Evolutionary conservation across 345 rosid species (phyloP).

Genomic region (Stellera chamaejasme): DNA sequence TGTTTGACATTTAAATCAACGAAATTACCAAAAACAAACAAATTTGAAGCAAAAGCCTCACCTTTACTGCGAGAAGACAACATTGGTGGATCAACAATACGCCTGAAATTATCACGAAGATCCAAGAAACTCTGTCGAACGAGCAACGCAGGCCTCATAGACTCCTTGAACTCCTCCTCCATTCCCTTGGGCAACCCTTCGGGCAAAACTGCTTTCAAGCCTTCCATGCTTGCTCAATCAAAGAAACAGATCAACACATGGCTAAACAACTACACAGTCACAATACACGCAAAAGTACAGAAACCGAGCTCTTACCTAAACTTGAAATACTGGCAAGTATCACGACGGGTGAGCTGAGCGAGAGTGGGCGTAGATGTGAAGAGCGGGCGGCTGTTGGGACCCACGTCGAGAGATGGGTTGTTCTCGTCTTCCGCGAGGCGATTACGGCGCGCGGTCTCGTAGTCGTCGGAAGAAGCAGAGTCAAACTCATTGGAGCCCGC

Average conservation of each 20-base stretch:
- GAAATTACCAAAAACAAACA: background rate
- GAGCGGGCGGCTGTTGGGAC: constrained; percentile 61
- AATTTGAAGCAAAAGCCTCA: constrained; percentile 15
- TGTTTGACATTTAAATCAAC: background rate
- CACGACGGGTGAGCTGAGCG: constrained; percentile 54
- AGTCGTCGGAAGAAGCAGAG: constrained; percentile 29
- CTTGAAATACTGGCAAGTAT: constrained; percentile 66
- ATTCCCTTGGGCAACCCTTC: constrained; percentile 82
- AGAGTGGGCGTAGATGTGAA: constrained; percentile 57
- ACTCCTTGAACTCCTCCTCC: constrained; percentile 69
- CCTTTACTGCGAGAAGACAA: constrained; percentile 43
- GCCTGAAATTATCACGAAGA: constrained; percentile 86
- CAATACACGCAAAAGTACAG: background rate
- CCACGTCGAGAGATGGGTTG: constrained; percentile 55
- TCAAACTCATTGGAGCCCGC: constrained; percentile 26
- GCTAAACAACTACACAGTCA: background rate
- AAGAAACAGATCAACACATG: background rate
- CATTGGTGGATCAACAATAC: constrained; percentile 77
- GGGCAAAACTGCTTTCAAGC: constrained; percentile 46
- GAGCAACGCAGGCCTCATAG: constrained; percentile 66
- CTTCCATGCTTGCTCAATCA: constrained; percentile 29
- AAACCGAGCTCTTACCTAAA: constrained; percentile 30
- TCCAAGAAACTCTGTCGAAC: constrained; percentile 75
- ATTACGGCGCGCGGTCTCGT: constrained; percentile 40
- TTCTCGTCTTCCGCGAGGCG: constrained; percentile 61